A percentile compares a stretch with the other conserved stretches of the same genome.
phyloP scores from a whole-genome alignment of 2,329 filamentous ascomycete species.

The Colletotrichum sojae region DNA sequence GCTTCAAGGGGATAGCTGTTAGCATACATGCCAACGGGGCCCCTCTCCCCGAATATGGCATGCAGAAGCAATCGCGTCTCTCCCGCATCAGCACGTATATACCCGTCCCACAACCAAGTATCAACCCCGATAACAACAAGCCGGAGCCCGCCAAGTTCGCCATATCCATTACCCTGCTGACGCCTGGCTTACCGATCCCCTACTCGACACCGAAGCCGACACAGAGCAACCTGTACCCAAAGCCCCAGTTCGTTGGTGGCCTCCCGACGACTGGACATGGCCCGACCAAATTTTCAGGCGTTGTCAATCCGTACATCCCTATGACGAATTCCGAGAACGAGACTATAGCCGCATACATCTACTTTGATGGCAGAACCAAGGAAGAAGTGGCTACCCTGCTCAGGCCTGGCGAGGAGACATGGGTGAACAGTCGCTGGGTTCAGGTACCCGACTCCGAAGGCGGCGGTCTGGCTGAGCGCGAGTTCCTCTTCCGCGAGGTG shows the following conservation, averaged over 20 bases:
- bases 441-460: slow-evolving; percentile 92
- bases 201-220: slow-evolving; percentile 92
- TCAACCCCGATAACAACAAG: slow-evolving; percentile 74
- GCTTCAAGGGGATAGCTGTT: slow-evolving; percentile 99
- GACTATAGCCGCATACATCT: slow-evolving; percentile 98
- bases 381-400: slow-evolving; percentile 97
- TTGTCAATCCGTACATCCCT: slow-evolving; percentile 89
- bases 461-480: slow-evolving; percentile 93
- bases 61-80: slow-evolving; percentile 92
- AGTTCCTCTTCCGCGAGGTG: slow-evolving; percentile 97
- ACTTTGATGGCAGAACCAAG: slow-evolving; percentile 95
- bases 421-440: slow-evolving; percentile 99
- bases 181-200: slow-evolving; percentile 87
- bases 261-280: slow-evolving; percentile 69
- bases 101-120: slow-evolving; percentile 89
- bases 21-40: slow-evolving; percentile 89
- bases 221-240: slow-evolving; percentile 82
- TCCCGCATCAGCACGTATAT: slow-evolving; percentile 98
- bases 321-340: slow-evolving; percentile 95
- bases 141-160: slow-evolving; percentile 96
- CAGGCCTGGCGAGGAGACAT: slow-evolving; percentile 94
- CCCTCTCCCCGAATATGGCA: slow-evolving; percentile 91
- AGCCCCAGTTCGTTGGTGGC: slow-evolving; percentile 84
- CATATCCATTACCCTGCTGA: slow-evolving; percentile 96
- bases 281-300: slow-evolving; percentile 62